Evolutionary conservation across 495 filamentous ascomycete species (phyloP).

Genomic region (Patellaria atrata): DNA sequence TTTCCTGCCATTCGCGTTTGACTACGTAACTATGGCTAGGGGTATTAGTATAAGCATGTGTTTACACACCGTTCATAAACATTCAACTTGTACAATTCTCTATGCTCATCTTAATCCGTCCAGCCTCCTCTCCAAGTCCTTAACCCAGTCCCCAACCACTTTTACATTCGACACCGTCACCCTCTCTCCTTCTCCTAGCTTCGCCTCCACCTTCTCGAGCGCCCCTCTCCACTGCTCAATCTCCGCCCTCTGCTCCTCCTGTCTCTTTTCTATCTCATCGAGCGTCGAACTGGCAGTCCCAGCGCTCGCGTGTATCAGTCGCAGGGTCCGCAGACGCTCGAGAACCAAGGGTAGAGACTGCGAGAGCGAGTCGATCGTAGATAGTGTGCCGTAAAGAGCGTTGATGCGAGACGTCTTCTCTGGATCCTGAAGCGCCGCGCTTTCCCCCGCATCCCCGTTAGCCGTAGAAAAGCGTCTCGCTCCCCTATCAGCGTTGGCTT

Average conservation of each 20-base stretch:
- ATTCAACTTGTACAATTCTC: too few species aligned
- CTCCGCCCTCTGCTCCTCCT: constrained; percentile 70
- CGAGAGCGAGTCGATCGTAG: constrained; percentile 74
- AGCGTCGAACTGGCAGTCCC: constrained; percentile 71
- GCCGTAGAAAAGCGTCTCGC: neutral
- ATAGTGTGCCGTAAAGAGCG: constrained; percentile 76
- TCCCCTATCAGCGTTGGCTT: neutral
- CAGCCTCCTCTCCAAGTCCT: constrained; percentile 76
- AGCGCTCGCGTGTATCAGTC: constrained; percentile 74
- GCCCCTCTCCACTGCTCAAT: constrained; percentile 78
- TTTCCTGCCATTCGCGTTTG: too few species aligned
- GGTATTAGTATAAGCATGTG: too few species aligned
- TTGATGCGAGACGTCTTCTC: constrained; percentile 79
- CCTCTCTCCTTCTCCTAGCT: constrained; percentile 51
- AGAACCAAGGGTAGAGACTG: constrained; percentile 76
- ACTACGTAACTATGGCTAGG: too few species aligned
- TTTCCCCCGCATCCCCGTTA: constrained; percentile 24
- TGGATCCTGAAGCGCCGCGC: constrained; percentile 31
- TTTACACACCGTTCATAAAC: too few species aligned
- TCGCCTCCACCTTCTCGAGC: constrained; percentile 60
- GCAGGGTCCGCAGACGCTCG: constrained; percentile 69
- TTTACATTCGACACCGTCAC: constrained; percentile 64
- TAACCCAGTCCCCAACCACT: constrained; percentile 76
- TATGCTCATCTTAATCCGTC: too few species aligned
- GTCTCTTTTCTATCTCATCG: constrained; percentile 58